Base-by-base conservation (phyloP, 1,139 yeast species). In the Meyerozyma athensensis region DNA sequence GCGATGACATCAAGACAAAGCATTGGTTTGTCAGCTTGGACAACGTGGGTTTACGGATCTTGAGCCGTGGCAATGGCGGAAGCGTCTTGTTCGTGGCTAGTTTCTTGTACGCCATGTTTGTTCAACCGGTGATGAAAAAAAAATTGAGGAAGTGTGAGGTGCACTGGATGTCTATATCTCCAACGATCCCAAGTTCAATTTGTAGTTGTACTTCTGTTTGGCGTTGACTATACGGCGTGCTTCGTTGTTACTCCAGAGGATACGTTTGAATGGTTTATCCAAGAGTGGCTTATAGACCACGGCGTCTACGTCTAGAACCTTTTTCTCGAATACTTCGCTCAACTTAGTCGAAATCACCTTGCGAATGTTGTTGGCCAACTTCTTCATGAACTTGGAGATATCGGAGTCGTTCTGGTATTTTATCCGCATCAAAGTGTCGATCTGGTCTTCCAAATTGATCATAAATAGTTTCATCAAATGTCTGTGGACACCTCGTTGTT, bases 1-100 rank as follows among this genome's bases (percentile, higher is more conserved):
- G 71, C 34, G 86, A 82, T 5, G 94, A 81, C 92, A 90, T 85
- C 46, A 84, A 68, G 39, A 86, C 87, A 44, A 80, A 63, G 58
- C 97, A 89, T 44, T 86, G 81, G 48, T 85, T 80, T 60, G 63
- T 79, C 61, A 68, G 69, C 57, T 75, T 79, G 46, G 69, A 73
- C 43, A 69, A 63, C 24, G 73, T 69, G 21, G 86, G 80, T 46
- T 77, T 79, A 58, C 84, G 81, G 42, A 84, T 86, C 59, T 80
- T 76, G 40, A 86, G 69, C 54, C 84, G 71, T 30, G 89, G 90
- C 46, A 86, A 72, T 19, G 90, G 87, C 17, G 95, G 95, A 39
- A 86, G 68, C 53, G 59, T 50, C 54, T 54, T 56, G 40, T 56
- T 55, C 40, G 57, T 58, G 24, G 57, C 59, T 43, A 56, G 58